These are phyloP conservation scores for Boletales sp. DNA, from an alignment of 768 basidiomycete genomes.

Conservation along the genomic window DNA sequence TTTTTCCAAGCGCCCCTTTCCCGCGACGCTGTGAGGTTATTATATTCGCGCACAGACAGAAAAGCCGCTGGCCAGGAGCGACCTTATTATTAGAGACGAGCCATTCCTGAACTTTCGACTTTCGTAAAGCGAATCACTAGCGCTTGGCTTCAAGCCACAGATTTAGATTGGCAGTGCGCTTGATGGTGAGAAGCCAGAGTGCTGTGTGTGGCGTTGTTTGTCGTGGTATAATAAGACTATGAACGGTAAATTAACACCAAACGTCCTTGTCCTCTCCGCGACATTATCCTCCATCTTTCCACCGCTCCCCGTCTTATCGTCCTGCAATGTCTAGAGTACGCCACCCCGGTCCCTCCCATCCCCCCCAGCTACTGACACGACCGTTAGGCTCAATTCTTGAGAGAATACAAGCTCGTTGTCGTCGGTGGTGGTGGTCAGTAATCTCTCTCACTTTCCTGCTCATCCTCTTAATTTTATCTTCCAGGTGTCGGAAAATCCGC, in stretches of 20 bases:
- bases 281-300: slow-evolving; percentile 12
- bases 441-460: slow-evolving; percentile 28
- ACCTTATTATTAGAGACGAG: too few species aligned
- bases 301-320: slow-evolving; percentile 1
- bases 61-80: too few species aligned
- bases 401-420: slow-evolving; percentile 98
- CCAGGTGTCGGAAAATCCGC: slow-evolving; percentile 73
- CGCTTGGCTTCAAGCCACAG: too few species aligned
- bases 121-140: too few species aligned
- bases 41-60: too few species aligned
- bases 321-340: slow-evolving; percentile 31
- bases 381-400: slow-evolving; percentile 76
- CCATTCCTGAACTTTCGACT: too few species aligned
- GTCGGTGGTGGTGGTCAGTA: slow-evolving; percentile 92
- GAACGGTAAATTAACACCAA: background rate
- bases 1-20: too few species aligned
- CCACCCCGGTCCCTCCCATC: background rate
- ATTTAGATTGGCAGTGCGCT: too few species aligned
- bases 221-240: slow-evolving; percentile 10
- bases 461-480: background rate
- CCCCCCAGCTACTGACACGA: background rate
- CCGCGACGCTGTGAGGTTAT: too few species aligned
- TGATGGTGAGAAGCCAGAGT: background rate
- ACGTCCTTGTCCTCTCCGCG: background rate
- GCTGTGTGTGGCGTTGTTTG: slow-evolving; percentile 23